Evolutionary conservation across 306 rosid species (phyloP).

Genomic region (Vigna radiata): DNA sequence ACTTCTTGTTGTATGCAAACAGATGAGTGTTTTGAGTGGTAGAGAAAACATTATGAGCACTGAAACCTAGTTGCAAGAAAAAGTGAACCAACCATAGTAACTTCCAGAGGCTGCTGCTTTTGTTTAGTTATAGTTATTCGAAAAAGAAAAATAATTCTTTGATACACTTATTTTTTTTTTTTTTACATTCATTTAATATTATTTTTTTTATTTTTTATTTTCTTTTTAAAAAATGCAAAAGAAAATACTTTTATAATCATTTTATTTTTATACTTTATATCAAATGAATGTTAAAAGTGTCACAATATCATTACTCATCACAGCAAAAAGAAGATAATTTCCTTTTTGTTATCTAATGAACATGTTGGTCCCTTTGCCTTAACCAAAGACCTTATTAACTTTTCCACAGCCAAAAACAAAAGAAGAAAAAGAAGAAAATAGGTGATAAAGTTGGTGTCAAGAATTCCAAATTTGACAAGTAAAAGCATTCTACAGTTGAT

Average conservation of each 20-base stretch:
- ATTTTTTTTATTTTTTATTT: no score
- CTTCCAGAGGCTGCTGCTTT: constrained; percentile 1
- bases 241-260: no score
- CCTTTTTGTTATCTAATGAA: constrained; percentile 5
- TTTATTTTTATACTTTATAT: no score
- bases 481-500: neutral
- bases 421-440: neutral
- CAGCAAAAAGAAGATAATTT: constrained; percentile 3
- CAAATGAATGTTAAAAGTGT: no score
- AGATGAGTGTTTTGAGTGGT: no score
- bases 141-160: no score
- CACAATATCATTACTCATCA: no score
- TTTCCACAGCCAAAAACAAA: neutral
- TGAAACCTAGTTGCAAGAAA: neutral
- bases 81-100: neutral
- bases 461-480: constrained; percentile 7
- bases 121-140: neutral
- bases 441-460: neutral
- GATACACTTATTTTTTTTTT: no score
- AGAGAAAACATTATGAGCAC: neutral
- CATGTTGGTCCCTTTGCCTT: constrained; percentile 23
- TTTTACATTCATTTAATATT: no score
- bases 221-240: no score
- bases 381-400: neutral
- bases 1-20: no score